Conservation (phyloP, 441 rosid genomes). For the Adansonia grandidieri region DNA sequence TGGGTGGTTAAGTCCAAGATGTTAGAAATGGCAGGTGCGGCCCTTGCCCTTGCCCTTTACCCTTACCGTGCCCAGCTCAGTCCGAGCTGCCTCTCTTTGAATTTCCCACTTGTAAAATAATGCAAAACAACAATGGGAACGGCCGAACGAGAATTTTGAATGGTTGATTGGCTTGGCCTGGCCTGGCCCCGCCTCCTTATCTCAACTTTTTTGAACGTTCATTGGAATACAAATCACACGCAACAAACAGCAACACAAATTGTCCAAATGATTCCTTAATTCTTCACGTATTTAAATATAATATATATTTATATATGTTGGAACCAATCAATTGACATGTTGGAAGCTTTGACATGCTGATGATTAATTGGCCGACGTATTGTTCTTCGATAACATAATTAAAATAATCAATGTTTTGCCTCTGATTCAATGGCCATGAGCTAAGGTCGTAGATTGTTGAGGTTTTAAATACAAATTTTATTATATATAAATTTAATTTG, state of each 20-base stretch:
- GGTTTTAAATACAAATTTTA: no score
- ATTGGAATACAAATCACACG: neutral
- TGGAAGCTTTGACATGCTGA: conserved; percentile 7
- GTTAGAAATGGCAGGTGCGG: neutral
- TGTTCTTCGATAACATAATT: no score
- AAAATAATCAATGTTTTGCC: neutral
- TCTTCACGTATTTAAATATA: conserved; percentile 20
- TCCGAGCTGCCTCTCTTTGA: neutral
- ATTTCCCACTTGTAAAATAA: neutral
- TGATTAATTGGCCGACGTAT: neutral
- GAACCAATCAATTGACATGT: conserved; percentile 21
- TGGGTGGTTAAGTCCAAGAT: no score
- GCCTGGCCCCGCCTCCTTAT: neutral
- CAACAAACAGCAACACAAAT: neutral
- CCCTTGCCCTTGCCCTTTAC: neutral
- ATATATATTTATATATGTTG: neutral
- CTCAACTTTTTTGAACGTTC: neutral
- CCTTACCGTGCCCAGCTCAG: neutral
- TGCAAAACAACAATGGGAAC: neutral
- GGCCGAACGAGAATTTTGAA: no score
- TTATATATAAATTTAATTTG: no score
- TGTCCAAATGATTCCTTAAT: conserved; percentile 17
- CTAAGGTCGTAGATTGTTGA: no score
- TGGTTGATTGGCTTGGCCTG: no score
- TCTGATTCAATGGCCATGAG: no score